These are phyloP conservation scores for Macrotyloma uniflorum DNA, from an alignment of 306 rosid species.

Conservation along the genomic window DNA sequence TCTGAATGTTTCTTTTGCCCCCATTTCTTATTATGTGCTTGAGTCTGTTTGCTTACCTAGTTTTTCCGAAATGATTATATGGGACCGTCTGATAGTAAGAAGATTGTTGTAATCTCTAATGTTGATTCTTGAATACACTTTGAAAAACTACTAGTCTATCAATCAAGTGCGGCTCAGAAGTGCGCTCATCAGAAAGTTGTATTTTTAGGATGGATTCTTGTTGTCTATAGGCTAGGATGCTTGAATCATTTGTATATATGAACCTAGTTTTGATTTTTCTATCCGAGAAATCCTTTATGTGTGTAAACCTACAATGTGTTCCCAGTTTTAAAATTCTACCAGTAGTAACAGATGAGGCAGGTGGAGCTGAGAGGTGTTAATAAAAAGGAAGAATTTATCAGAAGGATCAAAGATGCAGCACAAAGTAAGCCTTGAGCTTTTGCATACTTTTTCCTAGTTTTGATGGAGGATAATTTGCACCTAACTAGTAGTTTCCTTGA, in stretches of 20 bases:
- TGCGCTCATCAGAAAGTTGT: not conserved
- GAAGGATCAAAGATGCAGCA: slow-evolving; percentile 64
- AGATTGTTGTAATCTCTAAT: not conserved
- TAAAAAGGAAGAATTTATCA: slow-evolving; percentile 60
- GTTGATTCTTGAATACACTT: not conserved
- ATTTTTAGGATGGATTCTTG: not conserved
- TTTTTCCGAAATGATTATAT: slow-evolving; percentile 6
- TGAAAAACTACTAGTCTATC: not conserved
- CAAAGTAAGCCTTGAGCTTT: slow-evolving; percentile 52
- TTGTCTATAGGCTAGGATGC: slow-evolving; percentile 3
- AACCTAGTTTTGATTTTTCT: not conserved
- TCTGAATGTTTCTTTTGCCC: not conserved
- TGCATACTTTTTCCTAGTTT: slow-evolving; percentile 24
- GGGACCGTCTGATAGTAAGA: slow-evolving; percentile 3
- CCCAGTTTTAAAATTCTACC: slow-evolving; percentile 24
- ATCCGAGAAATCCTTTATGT: not conserved
- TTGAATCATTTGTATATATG: slow-evolving; percentile 10
- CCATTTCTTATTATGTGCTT: not conserved
- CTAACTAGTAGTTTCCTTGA: slow-evolving; percentile 9
- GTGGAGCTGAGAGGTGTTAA: slow-evolving; percentile 65
- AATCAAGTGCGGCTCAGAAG: not conserved
- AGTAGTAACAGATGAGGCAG: slow-evolving; percentile 62
- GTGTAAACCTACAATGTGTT: slow-evolving; percentile 6
- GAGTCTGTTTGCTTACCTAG: not conserved
- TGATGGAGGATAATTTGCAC: not conserved